Conservation (phyloP, 768 basidiomycete genomes). For the Lentinula sp. region DNA sequence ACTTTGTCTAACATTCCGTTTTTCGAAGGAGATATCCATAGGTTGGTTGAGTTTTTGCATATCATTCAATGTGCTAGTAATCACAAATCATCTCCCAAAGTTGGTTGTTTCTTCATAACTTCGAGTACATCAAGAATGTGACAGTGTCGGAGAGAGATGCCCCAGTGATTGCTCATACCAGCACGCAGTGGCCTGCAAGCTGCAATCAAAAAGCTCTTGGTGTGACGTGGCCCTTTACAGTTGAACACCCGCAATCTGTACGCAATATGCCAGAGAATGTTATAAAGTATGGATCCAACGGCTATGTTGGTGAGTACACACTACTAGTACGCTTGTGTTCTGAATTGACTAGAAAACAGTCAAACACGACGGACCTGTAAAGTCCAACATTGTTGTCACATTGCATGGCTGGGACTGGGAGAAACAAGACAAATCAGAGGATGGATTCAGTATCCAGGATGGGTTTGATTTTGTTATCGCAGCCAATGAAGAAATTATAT, state of each 20-base stretch:
- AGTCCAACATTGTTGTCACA: neutral
- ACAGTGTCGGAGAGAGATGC: too few relatives aligned
- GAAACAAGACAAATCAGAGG: neutral
- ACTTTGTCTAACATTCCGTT: neutral
- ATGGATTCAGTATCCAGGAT: neutral
- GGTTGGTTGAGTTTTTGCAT: neutral
- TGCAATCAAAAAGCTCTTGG: too few relatives aligned
- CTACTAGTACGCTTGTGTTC: neutral
- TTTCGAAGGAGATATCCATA: neutral
- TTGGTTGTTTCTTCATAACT: neutral
- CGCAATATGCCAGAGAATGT: neutral
- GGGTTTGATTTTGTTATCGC: neutral
- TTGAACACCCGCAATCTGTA: too few relatives aligned
- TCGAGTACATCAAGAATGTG: neutral
- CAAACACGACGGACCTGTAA: neutral
- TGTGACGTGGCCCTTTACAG: too few relatives aligned
- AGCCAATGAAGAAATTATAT: neutral
- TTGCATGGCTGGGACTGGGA: neutral
- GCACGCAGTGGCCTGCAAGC: neutral
- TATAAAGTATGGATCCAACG: neutral
- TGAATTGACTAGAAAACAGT: neutral
- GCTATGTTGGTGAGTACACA: neutral
- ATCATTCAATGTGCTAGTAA: neutral
- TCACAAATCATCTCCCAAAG: neutral
- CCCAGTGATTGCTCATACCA: too few relatives aligned